Conservation (phyloP, 2,329 filamentous ascomycete genomes). For the Claviceps arundinis region DNA sequence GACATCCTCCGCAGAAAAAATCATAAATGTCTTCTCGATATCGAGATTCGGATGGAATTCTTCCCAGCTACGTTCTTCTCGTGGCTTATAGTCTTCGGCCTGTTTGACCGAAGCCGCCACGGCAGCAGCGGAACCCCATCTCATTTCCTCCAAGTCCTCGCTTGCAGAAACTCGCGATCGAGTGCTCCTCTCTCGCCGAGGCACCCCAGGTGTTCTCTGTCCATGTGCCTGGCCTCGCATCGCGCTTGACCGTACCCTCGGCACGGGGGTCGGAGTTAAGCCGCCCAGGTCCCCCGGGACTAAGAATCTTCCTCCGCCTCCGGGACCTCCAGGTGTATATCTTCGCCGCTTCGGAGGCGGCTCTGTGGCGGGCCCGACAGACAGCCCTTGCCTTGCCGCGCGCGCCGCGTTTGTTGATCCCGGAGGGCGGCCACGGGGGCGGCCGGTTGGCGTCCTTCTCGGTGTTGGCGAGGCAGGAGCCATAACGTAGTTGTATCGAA, state of each 20-base stretch:
- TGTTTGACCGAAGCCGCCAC: conserved; percentile 80
- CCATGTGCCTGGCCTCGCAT: conserved; percentile 30
- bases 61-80: conserved; percentile 93
- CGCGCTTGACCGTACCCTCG: conserved; percentile 27
- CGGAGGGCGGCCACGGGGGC: conserved; percentile 34
- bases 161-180: conserved; percentile 39
- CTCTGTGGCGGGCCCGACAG: conserved; percentile 31
- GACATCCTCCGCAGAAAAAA: conserved; percentile 73
- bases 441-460: conserved; percentile 27
- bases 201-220: conserved; percentile 28
- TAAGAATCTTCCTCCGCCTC: conserved; percentile 73
- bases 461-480: conserved; percentile 25
- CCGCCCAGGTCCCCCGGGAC: conserved; percentile 56
- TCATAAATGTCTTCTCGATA: conserved; percentile 65
- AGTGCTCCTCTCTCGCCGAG: conserved; percentile 44
- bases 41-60: conserved; percentile 95
- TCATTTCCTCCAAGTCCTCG: conserved; percentile 45
- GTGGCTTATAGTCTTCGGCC: conserved; percentile 90
- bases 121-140: conserved; percentile 78
- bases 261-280: conserved; percentile 26
- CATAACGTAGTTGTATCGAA: conserved; percentile 11
- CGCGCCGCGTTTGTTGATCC: conserved; percentile 29
- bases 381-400: conserved; percentile 23
- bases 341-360: conserved; percentile 57
- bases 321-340: conserved; percentile 78